Percentiles rank a stretch among this genome's conserved stretches.
Conservation (phyloP, 768 basidiomycete genomes). For the Dioszegia crocea region DNA sequence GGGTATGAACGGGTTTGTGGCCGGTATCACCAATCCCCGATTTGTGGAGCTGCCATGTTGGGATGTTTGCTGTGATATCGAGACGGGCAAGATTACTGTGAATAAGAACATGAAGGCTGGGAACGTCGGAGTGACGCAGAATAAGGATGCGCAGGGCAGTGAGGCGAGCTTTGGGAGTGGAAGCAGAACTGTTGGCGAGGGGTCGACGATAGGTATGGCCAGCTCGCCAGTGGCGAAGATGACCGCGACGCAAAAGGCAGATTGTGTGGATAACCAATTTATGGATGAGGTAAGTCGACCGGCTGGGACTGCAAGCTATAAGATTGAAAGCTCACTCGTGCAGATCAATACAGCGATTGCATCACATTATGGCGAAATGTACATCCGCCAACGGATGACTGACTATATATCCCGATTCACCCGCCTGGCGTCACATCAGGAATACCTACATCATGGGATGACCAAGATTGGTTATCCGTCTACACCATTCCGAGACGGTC, state of each 20-base stretch:
- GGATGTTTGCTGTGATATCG: slow-evolving; percentile 91
- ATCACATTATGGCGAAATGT: slow-evolving; percentile 84
- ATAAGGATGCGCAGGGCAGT: slow-evolving; percentile 4
- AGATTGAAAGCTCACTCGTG: background rate
- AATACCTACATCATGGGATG: slow-evolving; percentile 69
- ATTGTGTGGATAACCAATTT: slow-evolving; percentile 71
- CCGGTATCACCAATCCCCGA: slow-evolving; percentile 95
- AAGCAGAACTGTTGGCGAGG: slow-evolving; percentile 38
- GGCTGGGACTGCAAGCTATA: background rate
- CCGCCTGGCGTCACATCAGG: slow-evolving; percentile 81
- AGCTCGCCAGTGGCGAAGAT: slow-evolving; percentile 29
- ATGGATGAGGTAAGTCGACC: slow-evolving; percentile 78
- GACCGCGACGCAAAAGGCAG: slow-evolving; percentile 53
- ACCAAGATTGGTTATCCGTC: slow-evolving; percentile 74
- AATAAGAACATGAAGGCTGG: slow-evolving; percentile 66
- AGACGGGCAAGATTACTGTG: slow-evolving; percentile 77
- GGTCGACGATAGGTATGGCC: background rate
- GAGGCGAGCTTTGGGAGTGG: slow-evolving; percentile 51
- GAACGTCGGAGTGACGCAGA: background rate
- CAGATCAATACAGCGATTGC: slow-evolving; percentile 81
- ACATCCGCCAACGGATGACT: slow-evolving; percentile 80
- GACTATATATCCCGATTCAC: slow-evolving; percentile 87
- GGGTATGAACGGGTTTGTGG: slow-evolving; percentile 79
- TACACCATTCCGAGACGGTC: slow-evolving; percentile 52
- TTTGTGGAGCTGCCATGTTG: slow-evolving; percentile 77